Conservation (phyloP, 139 green algal genomes). For the Picochlorum sp. region DNA sequence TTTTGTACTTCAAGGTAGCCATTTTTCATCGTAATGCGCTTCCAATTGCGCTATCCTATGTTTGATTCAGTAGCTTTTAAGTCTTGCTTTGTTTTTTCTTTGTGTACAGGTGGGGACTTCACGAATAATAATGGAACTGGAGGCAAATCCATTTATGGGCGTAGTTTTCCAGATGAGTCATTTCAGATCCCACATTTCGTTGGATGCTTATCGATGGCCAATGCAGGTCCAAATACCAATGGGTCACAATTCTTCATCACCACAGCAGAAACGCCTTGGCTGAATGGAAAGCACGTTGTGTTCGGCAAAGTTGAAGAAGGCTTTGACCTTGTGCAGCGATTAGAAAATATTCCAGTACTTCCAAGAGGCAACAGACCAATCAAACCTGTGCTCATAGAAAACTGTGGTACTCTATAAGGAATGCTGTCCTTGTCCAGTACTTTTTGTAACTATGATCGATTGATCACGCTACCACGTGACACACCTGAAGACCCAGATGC, state of each 20-base stretch:
- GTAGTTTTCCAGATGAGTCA: conserved; percentile 21
- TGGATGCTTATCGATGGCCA: conserved; percentile 44
- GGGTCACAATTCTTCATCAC: conserved; percentile 45
- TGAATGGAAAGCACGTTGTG: conserved; percentile 42
- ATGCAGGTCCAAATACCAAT: conserved; percentile 39
- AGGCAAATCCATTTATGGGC: conserved; percentile 37
- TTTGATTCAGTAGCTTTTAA: background rate
- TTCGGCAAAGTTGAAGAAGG: conserved; percentile 63
- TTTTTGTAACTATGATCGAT: no score
- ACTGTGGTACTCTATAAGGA: conserved; percentile 35
- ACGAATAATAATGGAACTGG: conserved; percentile 1
- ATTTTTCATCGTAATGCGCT: conserved; percentile 1
- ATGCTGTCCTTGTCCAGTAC: background rate
- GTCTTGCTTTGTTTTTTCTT: no score
- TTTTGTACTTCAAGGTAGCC: conserved; percentile 58
- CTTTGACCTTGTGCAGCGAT: conserved; percentile 46
- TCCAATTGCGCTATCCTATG: background rate
- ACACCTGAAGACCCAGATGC: no score
- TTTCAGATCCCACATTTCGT: conserved; percentile 12
- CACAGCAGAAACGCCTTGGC: conserved; percentile 26
- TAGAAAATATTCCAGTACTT: conserved; percentile 28
- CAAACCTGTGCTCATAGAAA: conserved; percentile 32
- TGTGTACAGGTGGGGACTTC: conserved; percentile 7
- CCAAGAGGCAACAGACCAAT: conserved; percentile 28
- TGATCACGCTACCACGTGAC: background rate